phyloP scores from a whole-genome alignment of 495 filamentous ascomycete genomes.

The Clohesyomyces aquaticus region DNA sequence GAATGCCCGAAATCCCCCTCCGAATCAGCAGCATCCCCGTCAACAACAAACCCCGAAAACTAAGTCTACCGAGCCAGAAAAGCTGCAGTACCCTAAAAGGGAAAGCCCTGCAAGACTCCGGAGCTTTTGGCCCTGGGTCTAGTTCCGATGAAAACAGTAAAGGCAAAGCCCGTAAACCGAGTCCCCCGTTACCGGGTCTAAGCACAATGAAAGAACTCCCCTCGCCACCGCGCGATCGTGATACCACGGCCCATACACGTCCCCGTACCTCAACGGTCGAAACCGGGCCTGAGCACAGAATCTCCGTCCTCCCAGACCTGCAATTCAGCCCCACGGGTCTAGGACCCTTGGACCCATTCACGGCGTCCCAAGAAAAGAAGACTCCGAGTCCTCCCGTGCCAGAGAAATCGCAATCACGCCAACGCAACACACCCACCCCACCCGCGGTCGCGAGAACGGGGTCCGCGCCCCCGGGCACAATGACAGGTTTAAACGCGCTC shows the following conservation, averaged over 20 bases:
- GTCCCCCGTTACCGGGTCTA: conserved; percentile 1
- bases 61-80: conserved; percentile 22
- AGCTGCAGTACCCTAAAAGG: conserved; percentile 3
- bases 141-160: too few relatives aligned
- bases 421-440: neutral
- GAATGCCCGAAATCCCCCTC: conserved; percentile 22
- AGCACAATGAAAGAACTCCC: conserved; percentile 35
- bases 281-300: too few relatives aligned
- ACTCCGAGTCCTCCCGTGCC: neutral
- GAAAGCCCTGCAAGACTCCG: too few relatives aligned
- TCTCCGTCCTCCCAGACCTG: neutral
- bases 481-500: neutral
- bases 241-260: neutral
- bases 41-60: conserved; percentile 28
- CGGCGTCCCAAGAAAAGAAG: too few relatives aligned
- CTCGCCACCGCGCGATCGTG: conserved; percentile 19
- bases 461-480: neutral
- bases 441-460: neutral
- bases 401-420: neutral
- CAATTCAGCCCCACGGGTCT: too few relatives aligned
- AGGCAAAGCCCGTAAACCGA: neutral
- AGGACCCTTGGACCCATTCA: too few relatives aligned
- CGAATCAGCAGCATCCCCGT: conserved; percentile 26
- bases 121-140: too few relatives aligned
- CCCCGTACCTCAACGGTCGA: too few relatives aligned